A percentile compares a stretch with the other conserved stretches of the same genome.
These are phyloP conservation scores for Colletotrichum chrysophilum DNA, from an alignment of 2,329 filamentous ascomycete species.

Conservation along the genomic window DNA sequence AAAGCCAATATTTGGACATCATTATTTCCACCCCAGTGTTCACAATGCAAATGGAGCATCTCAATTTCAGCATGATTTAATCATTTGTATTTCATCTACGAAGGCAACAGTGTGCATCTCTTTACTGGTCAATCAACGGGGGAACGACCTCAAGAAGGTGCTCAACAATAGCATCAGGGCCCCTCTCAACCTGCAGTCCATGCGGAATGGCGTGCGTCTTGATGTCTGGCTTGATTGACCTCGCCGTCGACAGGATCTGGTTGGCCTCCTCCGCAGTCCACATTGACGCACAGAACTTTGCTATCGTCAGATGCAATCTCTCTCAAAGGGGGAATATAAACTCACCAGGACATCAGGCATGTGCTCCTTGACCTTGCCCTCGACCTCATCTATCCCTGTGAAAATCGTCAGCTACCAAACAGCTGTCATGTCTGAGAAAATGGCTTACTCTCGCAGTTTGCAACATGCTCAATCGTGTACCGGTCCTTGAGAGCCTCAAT, in stretches of 20 bases:
- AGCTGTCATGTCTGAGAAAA: neutral
- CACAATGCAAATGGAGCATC: accelerated
- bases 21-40: accelerated
- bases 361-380: slow-evolving; percentile 49
- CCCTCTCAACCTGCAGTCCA: slow-evolving; percentile 56
- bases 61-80: accelerated
- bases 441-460: slow-evolving; percentile 64
- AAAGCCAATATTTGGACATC: accelerated
- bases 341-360: slow-evolving; percentile 34
- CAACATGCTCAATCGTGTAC: slow-evolving; percentile 67
- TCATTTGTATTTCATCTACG: neutral
- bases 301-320: neutral
- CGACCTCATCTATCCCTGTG: slow-evolving; percentile 61
- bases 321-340: neutral
- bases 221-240: slow-evolving; percentile 47
- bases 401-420: neutral
- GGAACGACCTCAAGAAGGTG: slow-evolving; percentile 50
- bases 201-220: slow-evolving; percentile 58
- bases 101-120: accelerated
- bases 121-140: slow-evolving; percentile 22
- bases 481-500: slow-evolving; percentile 65
- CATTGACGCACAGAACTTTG: slow-evolving; percentile 65
- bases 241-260: slow-evolving; percentile 49
- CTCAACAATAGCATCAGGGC: slow-evolving; percentile 61
- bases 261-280: slow-evolving; percentile 52